A percentile compares a stretch with the other conserved stretches of the same genome.
Evolutionary conservation across 129 eudicot genomes (phyloP).

Genomic region (Lonicera japonica): DNA sequence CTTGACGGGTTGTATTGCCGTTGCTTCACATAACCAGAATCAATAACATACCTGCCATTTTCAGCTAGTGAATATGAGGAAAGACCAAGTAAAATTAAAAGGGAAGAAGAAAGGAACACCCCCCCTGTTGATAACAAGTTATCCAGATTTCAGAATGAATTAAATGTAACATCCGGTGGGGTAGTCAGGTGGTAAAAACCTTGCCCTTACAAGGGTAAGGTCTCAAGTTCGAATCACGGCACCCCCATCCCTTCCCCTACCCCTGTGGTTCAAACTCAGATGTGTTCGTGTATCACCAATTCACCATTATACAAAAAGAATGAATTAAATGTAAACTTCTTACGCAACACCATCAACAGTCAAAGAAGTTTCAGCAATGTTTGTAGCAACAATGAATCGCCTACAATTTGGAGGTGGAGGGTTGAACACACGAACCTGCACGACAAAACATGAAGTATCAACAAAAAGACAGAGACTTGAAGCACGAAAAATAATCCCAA

Average conservation of each 20-base stretch:
- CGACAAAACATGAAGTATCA: slow-evolving; percentile 10
- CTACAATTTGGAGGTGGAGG: slow-evolving; percentile 89
- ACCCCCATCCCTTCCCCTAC: too few relatives aligned
- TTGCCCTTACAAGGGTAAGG: too few relatives aligned
- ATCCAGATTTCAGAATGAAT: too few relatives aligned
- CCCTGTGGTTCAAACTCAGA: too few relatives aligned
- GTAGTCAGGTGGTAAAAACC: too few relatives aligned
- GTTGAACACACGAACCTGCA: slow-evolving; percentile 82
- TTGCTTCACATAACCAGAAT: slow-evolving; percentile 97
- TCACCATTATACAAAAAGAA: too few relatives aligned
- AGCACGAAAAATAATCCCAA: neutral
- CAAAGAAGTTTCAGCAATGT: slow-evolving; percentile 97
- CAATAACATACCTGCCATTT: slow-evolving; percentile 76
- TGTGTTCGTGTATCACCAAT: too few relatives aligned
- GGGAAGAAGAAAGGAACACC: too few relatives aligned
- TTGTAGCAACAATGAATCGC: slow-evolving; percentile 91
- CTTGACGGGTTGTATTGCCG: slow-evolving; percentile 88
- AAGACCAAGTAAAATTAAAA: neutral
- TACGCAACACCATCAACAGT: slow-evolving; percentile 98
- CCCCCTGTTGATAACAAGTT: too few relatives aligned
- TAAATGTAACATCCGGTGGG: too few relatives aligned
- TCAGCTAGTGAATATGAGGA: slow-evolving; percentile 7
- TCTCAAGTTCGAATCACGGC: too few relatives aligned
- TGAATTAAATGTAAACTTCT: slow-evolving; percentile 27
- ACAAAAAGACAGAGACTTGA: slow-evolving; percentile 3